phyloP scores from a whole-genome alignment of 116 monocot species.

The Cymodocea nodosa region DNA sequence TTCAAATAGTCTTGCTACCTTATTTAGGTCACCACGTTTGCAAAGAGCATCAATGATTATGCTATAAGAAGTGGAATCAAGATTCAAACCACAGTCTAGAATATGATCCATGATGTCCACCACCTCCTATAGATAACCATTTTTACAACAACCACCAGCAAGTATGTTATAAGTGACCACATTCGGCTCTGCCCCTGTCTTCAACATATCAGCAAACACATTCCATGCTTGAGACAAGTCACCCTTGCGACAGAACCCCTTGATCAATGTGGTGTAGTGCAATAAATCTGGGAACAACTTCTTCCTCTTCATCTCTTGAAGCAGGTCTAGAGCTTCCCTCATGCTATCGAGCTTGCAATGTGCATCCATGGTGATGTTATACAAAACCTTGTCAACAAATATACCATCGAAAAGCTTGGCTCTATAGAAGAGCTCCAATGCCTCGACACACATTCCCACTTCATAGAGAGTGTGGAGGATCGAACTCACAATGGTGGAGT shows the following conservation, averaged over 20 bases:
- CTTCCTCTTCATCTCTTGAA: constrained; percentile 51
- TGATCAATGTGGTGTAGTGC: constrained; percentile 69
- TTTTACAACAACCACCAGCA: constrained; percentile 35
- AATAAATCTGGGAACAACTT: constrained; percentile 43
- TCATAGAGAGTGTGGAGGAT: constrained; percentile 44
- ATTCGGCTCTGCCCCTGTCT: constrained; percentile 57
- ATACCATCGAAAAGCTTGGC: constrained; percentile 31
- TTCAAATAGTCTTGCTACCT: constrained; percentile 42
- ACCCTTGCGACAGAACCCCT: constrained; percentile 54
- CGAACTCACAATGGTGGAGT: constrained; percentile 27
- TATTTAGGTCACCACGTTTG: constrained; percentile 34
- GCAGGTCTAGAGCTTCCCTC: constrained; percentile 39
- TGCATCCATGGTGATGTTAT: constrained; percentile 55
- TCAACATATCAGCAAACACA: constrained; percentile 48
- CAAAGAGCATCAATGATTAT: constrained; percentile 42
- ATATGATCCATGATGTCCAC: constrained; percentile 47
- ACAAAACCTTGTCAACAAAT: constrained; percentile 45
- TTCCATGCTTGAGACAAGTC: constrained; percentile 44
- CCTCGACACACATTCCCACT: constrained; percentile 28
- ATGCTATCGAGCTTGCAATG: constrained; percentile 59
- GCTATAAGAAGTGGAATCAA: constrained; percentile 46
- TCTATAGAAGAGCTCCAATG: constrained; percentile 28
- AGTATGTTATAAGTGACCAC: constrained; percentile 54
- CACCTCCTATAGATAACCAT: constrained; percentile 50
- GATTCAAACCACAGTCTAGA: constrained; percentile 36